Conservation (phyloP, 2,329 filamentous ascomycete species). For the Rhinocladiella mackenziei region DNA sequence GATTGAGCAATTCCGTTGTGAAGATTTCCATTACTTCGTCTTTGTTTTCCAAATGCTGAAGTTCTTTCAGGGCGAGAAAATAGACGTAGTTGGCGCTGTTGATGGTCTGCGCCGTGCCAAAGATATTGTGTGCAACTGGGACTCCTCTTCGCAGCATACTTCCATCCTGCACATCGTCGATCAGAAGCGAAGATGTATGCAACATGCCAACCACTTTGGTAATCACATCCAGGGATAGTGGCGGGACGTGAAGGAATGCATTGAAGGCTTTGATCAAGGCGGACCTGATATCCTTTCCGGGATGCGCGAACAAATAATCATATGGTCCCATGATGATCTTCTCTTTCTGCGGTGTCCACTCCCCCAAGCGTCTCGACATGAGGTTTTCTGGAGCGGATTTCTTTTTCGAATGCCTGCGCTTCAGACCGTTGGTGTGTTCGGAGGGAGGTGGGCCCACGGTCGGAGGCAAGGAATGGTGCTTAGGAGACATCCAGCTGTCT, state of each 20-base stretch:
- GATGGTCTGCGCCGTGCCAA: constrained; percentile 50
- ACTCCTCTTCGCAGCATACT: constrained; percentile 47
- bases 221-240: constrained; percentile 40
- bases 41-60: constrained; percentile 40
- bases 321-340: constrained; percentile 44
- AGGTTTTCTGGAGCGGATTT: constrained; percentile 22
- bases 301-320: constrained; percentile 43
- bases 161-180: constrained; percentile 51
- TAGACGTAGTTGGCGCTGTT: constrained; percentile 51
- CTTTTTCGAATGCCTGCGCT: constrained; percentile 25
- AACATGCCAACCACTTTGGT: constrained; percentile 44
- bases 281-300: constrained; percentile 44
- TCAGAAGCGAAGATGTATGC: constrained; percentile 45
- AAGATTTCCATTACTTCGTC: constrained; percentile 42
- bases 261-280: constrained; percentile 46
- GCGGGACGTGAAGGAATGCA: constrained; percentile 43
- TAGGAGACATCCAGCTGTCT: constrained; percentile 56
- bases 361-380: constrained; percentile 8
- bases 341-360: constrained; percentile 37
- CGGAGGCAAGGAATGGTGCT: constrained; percentile 19
- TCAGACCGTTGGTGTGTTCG: constrained; percentile 23
- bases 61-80: constrained; percentile 43
- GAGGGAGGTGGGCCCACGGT: constrained; percentile 5
- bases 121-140: constrained; percentile 49
- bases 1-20: constrained; percentile 44